Evolutionary conservation across 2,329 filamentous ascomycete species (phyloP).

Genomic region (Verticillium zaregamsianum): DNA sequence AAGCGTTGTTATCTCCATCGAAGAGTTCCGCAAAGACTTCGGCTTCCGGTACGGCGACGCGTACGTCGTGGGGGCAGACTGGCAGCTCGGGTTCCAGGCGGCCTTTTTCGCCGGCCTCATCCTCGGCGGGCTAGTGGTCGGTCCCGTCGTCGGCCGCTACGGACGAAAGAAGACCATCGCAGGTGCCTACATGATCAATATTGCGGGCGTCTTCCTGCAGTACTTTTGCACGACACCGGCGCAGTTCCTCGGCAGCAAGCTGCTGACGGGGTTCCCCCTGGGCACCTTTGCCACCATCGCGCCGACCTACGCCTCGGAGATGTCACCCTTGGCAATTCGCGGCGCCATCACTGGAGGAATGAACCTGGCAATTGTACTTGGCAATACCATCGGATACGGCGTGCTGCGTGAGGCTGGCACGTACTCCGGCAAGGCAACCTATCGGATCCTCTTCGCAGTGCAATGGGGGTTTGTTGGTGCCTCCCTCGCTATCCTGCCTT

Average conservation of each 20-base stretch:
- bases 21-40: constrained; percentile 36
- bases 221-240: not conserved
- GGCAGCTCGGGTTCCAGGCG: constrained; percentile 35
- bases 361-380: constrained; percentile 19
- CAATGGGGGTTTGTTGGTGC: constrained; percentile 26
- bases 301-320: constrained; percentile 16
- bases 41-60: constrained; percentile 26
- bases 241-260: not conserved
- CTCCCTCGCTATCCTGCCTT: constrained; percentile 22
- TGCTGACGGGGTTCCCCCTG: constrained; percentile 5
- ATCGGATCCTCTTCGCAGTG: constrained; percentile 22
- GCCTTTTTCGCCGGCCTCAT: constrained; percentile 33
- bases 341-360: constrained; percentile 17
- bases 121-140: constrained; percentile 9
- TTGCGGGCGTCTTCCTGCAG: constrained; percentile 1
- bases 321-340: constrained; percentile 19
- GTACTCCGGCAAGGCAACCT: constrained; percentile 16
- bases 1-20: constrained; percentile 31
- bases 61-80: constrained; percentile 32
- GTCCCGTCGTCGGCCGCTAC: not conserved
- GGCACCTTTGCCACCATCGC: constrained; percentile 15
- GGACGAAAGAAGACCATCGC: not conserved
- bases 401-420: constrained; percentile 18
- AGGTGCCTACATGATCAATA: not conserved
- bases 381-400: constrained; percentile 16